Conservation (phyloP, 495 filamentous ascomycete genomes). For the Podospora australis region DNA sequence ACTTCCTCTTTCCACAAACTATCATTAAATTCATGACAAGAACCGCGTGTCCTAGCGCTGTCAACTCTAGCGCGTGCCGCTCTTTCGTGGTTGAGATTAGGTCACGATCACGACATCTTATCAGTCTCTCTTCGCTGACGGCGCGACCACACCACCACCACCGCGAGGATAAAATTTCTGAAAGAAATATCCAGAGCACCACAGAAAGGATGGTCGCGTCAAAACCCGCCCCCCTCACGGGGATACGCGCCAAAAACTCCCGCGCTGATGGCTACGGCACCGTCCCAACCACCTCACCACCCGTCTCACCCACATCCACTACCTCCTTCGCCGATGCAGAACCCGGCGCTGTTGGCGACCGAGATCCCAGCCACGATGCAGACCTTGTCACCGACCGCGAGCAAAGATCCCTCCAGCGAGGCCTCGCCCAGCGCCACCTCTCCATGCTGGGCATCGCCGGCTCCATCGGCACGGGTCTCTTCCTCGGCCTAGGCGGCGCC, state of each 20-base stretch:
- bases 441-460: constrained; percentile 44
- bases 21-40: no score
- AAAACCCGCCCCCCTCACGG: background rate
- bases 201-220: background rate
- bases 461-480: constrained; percentile 50
- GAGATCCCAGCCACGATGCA: constrained; percentile 6
- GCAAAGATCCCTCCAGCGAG: constrained; percentile 34
- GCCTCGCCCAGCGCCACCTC: constrained; percentile 40
- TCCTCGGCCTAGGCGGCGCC: constrained; percentile 43
- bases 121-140: no score
- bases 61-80: no score
- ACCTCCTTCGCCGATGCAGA: background rate
- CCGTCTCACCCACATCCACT: background rate
- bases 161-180: no score
- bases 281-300: background rate
- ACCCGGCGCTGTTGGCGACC: background rate
- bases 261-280: background rate
- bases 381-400: constrained; percentile 23
- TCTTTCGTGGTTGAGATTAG: no score
- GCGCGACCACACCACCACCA: no score
- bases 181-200: no score
- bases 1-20: no score
- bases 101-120: no score
- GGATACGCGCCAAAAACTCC: background rate
- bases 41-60: no score